Evolutionary conservation across 257 asterid genomes (phyloP).

Genomic region (Penstemon eatonii): DNA sequence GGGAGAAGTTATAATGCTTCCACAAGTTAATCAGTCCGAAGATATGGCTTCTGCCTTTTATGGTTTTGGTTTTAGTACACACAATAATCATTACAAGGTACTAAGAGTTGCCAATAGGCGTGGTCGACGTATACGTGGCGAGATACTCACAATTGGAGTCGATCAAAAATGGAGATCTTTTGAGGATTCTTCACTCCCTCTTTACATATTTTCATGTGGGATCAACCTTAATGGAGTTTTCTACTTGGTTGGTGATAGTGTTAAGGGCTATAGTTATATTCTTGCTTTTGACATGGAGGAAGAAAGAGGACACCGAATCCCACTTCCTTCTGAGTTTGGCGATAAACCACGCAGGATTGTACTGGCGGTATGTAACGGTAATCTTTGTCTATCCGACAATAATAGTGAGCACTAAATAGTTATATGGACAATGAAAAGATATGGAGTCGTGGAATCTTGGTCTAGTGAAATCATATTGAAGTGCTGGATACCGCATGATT

Average conservation of each 20-base stretch:
- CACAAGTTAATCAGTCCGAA: not conserved
- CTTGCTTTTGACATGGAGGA: slow-evolving; percentile 5
- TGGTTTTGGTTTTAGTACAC: slow-evolving; percentile 21
- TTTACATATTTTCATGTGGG: slow-evolving; percentile 4
- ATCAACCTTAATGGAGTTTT: slow-evolving; percentile 16
- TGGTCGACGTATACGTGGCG: not conserved
- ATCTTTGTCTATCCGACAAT: slow-evolving; percentile 26
- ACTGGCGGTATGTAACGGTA: slow-evolving; percentile 1
- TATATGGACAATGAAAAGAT: slow-evolving; percentile 25
- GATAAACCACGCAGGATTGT: not conserved
- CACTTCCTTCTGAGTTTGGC: slow-evolving; percentile 18
- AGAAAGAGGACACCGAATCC: not conserved
- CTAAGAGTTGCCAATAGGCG: not conserved
- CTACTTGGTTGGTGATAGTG: slow-evolving; percentile 12
- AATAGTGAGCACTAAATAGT: not conserved
- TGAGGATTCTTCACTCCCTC: slow-evolving; percentile 9
- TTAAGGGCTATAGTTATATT: not conserved
- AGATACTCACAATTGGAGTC: slow-evolving; percentile 25
- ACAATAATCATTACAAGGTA: slow-evolving; percentile 13
- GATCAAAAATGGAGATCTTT: slow-evolving; percentile 21
- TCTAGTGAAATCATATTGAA: slow-evolving; percentile 9
- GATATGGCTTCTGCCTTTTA: not conserved
- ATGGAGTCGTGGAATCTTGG: slow-evolving; percentile 24
- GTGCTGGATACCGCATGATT: slow-evolving; percentile 15
- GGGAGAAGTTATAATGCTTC: slow-evolving; percentile 18